A percentile compares a stretch with the other conserved stretches of the same genome.
phyloP scores from a whole-genome alignment of 306 rosid genomes.

The Vicia villosa region DNA sequence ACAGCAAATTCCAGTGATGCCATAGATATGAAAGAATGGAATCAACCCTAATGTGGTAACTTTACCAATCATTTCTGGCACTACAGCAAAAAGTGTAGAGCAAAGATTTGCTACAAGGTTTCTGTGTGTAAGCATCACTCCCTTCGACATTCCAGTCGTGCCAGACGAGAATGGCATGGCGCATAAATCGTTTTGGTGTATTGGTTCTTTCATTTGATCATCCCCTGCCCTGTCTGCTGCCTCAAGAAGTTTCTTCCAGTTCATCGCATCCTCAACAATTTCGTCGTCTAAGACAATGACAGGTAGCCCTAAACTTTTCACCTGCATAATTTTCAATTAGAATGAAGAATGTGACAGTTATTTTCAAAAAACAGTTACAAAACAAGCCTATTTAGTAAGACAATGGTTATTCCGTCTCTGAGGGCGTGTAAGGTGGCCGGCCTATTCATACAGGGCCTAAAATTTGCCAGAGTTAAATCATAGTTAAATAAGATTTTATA shows the following conservation, averaged over 20 bases:
- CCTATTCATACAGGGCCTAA: too few relatives aligned
- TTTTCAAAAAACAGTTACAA: too few relatives aligned
- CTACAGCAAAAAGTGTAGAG: slow-evolving; percentile 70
- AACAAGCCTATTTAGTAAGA: too few relatives aligned
- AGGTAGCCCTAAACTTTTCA: slow-evolving; percentile 63
- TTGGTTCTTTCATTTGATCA: slow-evolving; percentile 29
- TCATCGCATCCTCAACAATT: slow-evolving; percentile 65
- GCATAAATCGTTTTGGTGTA: slow-evolving; percentile 73
- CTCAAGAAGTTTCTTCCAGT: slow-evolving; percentile 75
- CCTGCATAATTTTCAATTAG: slow-evolving; percentile 49
- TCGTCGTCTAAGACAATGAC: slow-evolving; percentile 69
- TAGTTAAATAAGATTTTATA: too few relatives aligned
- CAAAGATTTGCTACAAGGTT: slow-evolving; percentile 85
- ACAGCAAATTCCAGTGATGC: slow-evolving; percentile 92
- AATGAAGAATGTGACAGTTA: too few relatives aligned
- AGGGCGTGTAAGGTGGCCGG: too few relatives aligned
- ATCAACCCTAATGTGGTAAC: slow-evolving; percentile 78
- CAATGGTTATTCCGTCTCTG: too few relatives aligned
- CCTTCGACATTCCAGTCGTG: slow-evolving; percentile 89
- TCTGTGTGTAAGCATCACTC: slow-evolving; percentile 86
- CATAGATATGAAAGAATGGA: slow-evolving; percentile 91
- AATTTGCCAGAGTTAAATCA: too few relatives aligned
- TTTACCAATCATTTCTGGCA: slow-evolving; percentile 62
- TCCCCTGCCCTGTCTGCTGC: slow-evolving; percentile 67
- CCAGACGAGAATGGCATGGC: slow-evolving; percentile 98